Percentiles rank a stretch among this genome's conserved stretches.
These are phyloP conservation scores for Triadica sebifera DNA, from an alignment of 345 rosid species.

Conservation along the genomic window DNA sequence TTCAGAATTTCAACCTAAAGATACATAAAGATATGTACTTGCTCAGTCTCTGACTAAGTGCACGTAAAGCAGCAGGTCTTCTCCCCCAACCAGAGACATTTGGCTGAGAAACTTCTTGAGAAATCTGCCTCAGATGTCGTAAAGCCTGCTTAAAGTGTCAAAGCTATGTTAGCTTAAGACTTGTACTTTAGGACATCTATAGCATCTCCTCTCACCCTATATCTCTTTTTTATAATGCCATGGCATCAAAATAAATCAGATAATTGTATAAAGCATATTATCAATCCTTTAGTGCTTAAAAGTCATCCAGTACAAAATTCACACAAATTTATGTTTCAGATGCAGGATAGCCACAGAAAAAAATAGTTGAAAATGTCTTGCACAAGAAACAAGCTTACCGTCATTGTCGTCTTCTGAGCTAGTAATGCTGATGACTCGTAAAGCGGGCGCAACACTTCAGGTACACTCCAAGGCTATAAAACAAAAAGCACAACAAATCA, in stretches of 20 bases:
- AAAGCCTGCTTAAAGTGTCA: slow-evolving; percentile 51
- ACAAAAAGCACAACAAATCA: neutral
- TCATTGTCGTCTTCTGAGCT: slow-evolving; percentile 97
- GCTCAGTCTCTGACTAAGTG: slow-evolving; percentile 94
- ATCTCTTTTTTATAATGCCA: neutral
- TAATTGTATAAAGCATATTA: too few relatives aligned
- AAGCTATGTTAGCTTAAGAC: neutral
- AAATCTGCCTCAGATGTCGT: slow-evolving; percentile 92
- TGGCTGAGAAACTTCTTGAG: slow-evolving; percentile 84
- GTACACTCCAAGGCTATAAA: slow-evolving; percentile 90
- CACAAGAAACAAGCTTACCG: slow-evolving; percentile 47
- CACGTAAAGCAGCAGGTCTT: slow-evolving; percentile 92
- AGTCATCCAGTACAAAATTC: too few relatives aligned
- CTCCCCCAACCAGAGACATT: slow-evolving; percentile 87
- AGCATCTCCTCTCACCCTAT: neutral
- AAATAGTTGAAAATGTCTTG: neutral
- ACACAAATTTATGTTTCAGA: neutral
- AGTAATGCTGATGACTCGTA: slow-evolving; percentile 93
- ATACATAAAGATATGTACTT: slow-evolving; percentile 23
- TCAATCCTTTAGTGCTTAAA: too few relatives aligned
- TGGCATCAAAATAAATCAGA: too few relatives aligned
- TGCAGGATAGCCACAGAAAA: neutral
- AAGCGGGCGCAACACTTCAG: slow-evolving; percentile 95
- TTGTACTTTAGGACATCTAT: neutral
- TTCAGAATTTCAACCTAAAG: neutral